A percentile compares a stretch with the other conserved stretches of the same genome.
Conservation (phyloP, 768 basidiomycete species). For the Leucocoprinus leucothites region DNA sequence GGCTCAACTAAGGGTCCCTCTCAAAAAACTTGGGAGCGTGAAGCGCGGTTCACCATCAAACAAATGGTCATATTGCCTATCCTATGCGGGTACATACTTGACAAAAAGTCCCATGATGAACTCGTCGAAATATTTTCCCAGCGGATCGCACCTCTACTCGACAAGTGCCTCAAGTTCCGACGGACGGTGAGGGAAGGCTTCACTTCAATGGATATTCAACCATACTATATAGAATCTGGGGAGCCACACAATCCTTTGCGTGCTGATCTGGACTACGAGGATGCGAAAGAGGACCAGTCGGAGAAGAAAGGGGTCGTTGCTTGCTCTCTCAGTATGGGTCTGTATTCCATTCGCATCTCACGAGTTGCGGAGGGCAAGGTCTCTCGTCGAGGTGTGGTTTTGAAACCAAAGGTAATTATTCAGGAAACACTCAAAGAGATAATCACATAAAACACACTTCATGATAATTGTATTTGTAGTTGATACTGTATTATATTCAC, state of each 20-base stretch:
- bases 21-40: background rate
- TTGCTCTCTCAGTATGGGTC: slow-evolving; percentile 13
- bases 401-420: slow-evolving; percentile 16
- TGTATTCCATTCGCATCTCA: background rate
- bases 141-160: slow-evolving; percentile 24
- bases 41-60: too few relatives aligned
- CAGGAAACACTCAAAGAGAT: slow-evolving; percentile 16
- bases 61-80: background rate
- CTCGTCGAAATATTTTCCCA: slow-evolving; percentile 17
- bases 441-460: too few relatives aligned
- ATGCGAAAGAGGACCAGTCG: slow-evolving; percentile 11
- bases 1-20: slow-evolving; percentile 15
- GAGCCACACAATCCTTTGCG: slow-evolving; percentile 10
- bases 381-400: slow-evolving; percentile 1
- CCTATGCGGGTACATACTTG: background rate
- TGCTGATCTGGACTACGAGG: slow-evolving; percentile 27
- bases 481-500: background rate
- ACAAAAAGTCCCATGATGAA: background rate
- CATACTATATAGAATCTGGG: slow-evolving; percentile 16
- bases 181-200: slow-evolving; percentile 25
- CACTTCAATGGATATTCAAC: slow-evolving; percentile 20
- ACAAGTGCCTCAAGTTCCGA: slow-evolving; percentile 22
- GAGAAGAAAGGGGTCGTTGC: slow-evolving; percentile 7
- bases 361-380: slow-evolving; percentile 6
- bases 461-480: too few relatives aligned